Evolutionary conservation across 768 basidiomycete species (phyloP).

Genomic region (Erythrobasidium yunnanense): DNA sequence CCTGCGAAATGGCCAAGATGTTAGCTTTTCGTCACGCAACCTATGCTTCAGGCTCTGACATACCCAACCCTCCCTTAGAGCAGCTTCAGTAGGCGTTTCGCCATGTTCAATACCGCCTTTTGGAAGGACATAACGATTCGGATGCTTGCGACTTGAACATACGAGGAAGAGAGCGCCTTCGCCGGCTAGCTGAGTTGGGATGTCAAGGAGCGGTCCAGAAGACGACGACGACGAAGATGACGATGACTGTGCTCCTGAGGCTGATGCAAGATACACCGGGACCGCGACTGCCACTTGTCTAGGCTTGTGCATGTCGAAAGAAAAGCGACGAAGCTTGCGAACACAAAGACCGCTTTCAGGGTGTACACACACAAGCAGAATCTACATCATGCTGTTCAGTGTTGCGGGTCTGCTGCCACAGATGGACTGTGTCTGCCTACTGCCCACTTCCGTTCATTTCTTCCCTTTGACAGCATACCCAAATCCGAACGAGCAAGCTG

Average conservation of each 20-base stretch:
- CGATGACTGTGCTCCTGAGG: background rate
- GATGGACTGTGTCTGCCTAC: no score
- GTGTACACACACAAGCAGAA: no score
- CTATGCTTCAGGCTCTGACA: background rate
- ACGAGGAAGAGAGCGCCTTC: slow-evolving; percentile 6
- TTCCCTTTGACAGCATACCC: no score
- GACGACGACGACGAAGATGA: background rate
- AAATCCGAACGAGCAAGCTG: no score
- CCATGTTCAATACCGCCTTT: slow-evolving; percentile 27
- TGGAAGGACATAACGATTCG: background rate
- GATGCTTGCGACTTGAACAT: slow-evolving; percentile 15
- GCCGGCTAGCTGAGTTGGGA: slow-evolving; percentile 1
- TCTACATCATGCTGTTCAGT: no score
- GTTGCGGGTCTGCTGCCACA: no score
- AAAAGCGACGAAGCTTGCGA: no score
- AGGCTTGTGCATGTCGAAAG: slow-evolving; percentile 12
- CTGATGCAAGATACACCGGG: background rate
- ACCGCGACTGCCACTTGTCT: slow-evolving; percentile 12
- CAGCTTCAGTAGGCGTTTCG: slow-evolving; percentile 13
- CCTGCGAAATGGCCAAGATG: background rate
- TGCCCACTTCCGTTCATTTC: no score
- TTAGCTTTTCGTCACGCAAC: no score
- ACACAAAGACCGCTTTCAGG: no score
- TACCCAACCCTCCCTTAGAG: slow-evolving; percentile 25
- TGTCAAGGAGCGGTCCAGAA: background rate